phyloP scores from a whole-genome alignment of 208 protist genomes.

The Vickermania spadyakhi region DNA sequence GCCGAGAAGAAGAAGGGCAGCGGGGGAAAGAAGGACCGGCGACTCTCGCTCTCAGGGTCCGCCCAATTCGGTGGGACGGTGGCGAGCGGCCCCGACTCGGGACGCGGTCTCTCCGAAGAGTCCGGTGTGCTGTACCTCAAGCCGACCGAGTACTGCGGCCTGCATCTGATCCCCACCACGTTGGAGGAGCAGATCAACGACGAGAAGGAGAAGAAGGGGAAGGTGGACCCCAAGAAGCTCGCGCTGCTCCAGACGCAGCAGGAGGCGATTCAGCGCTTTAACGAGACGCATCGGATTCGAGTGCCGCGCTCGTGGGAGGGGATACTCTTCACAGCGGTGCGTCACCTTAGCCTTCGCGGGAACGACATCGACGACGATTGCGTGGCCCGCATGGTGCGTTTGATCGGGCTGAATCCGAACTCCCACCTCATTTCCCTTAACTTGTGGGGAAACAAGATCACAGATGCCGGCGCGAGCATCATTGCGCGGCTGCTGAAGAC shows the following conservation, averaged over 20 bases:
- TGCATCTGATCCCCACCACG: slow-evolving; percentile 35
- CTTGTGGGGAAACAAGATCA: slow-evolving; percentile 84
- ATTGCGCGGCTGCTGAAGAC: slow-evolving; percentile 46
- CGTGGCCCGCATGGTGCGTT: slow-evolving; percentile 25
- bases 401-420: slow-evolving; percentile 38
- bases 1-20: neutral
- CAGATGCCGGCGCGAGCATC: slow-evolving; percentile 37
- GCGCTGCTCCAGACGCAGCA: slow-evolving; percentile 62
- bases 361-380: slow-evolving; percentile 68
- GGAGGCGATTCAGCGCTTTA: slow-evolving; percentile 44
- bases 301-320: slow-evolving; percentile 61
- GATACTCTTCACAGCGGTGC: slow-evolving; percentile 65
- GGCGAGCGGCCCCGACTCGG: neutral
- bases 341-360: slow-evolving; percentile 67
- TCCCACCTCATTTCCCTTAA: slow-evolving; percentile 74
- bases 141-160: slow-evolving; percentile 63
- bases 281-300: slow-evolving; percentile 46
- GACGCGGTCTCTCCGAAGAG: slow-evolving; percentile 6
- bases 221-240: slow-evolving; percentile 70
- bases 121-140: slow-evolving; percentile 30
- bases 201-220: slow-evolving; percentile 74
- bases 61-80: slow-evolving; percentile 3
- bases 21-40: neutral
- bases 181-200: slow-evolving; percentile 67
- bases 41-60: neutral